These are phyloP conservation scores for Leucosporidium scottii DNA, from an alignment of 768 basidiomycete species.

Conservation along the genomic window DNA sequence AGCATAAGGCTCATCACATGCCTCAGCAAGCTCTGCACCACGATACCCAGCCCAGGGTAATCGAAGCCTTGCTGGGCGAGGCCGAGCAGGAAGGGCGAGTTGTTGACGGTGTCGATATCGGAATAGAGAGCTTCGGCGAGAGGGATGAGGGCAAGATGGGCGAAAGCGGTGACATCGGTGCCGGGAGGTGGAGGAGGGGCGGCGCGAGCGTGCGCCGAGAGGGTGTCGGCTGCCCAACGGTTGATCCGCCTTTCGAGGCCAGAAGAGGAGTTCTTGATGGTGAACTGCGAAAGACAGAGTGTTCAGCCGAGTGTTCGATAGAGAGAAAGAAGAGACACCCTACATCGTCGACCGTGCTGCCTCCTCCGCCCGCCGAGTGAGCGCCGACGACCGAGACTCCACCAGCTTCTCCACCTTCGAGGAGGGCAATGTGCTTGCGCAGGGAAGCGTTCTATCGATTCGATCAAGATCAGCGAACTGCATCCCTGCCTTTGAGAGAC, in stretches of 20 bases:
- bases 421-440: slow-evolving; percentile 59
- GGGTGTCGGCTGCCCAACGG: slow-evolving; percentile 73
- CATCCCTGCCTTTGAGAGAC: background rate
- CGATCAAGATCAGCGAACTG: background rate
- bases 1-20: slow-evolving; percentile 68
- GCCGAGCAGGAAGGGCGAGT: slow-evolving; percentile 57
- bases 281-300: slow-evolving; percentile 56
- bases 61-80: slow-evolving; percentile 26
- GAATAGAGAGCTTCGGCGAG: slow-evolving; percentile 48
- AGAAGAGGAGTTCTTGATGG: slow-evolving; percentile 81
- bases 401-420: slow-evolving; percentile 57
- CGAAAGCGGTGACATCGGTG: slow-evolving; percentile 51
- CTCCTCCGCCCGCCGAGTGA: slow-evolving; percentile 25
- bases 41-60: slow-evolving; percentile 27
- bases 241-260: slow-evolving; percentile 76
- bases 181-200: slow-evolving; percentile 53
- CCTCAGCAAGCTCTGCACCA: slow-evolving; percentile 61
- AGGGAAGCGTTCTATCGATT: slow-evolving; percentile 60
- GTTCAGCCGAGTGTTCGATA: slow-evolving; percentile 43
- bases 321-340: background rate
- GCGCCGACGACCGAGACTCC: slow-evolving; percentile 25
- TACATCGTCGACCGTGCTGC: slow-evolving; percentile 31
- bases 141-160: slow-evolving; percentile 46
- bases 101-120: slow-evolving; percentile 40
- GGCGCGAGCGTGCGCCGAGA: slow-evolving; percentile 55